Base-by-base conservation (phyloP, 352 stramenopile species). In the Phytophthora sp. region DNA sequence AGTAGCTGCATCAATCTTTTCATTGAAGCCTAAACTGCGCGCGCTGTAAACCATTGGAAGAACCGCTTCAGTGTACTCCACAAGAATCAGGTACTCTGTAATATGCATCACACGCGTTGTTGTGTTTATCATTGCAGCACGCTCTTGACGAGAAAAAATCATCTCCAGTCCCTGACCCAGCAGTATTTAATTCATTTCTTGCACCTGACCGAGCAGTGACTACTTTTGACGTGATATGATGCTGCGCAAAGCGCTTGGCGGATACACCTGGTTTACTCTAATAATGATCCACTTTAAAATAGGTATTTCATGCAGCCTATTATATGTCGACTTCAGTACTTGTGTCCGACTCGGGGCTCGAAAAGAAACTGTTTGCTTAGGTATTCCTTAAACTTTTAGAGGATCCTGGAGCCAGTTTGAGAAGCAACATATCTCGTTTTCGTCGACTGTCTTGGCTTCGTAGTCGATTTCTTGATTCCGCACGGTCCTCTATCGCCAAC, bases 21-120 rank as follows among this genome's bases (percentile, higher is more conserved):
- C n/a, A n/a, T n/a, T n/a, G n/a, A n/a, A n/a, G n/a, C n/a, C n/a
- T n/a, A n/a, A 35, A 32, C 3, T 51, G 27, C 13, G 42, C 46
- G 30, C 46, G 73, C 63, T 34, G 23, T 76, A 76, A 6, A 80
- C 51, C 11, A 58, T 30, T 8, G 72, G 60, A 13, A 80, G 54
- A 11, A 69, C 52, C 3, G 71, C 65, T 28, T 75, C 64, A 4
- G 59, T 66, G 30, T 72, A 77, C 45, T 77, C 72, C n/a, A 69
- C 57, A 15, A 77, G 56, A 12, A 75, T 30, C 21, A 76, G 26
- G 18, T 70, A 81, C 56, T 81, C 68, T 12, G 64, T 65, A 13
- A 67, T 64, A n/a, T 65, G 58, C 3, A 74, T 54, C 13, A 74
- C 61, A 13, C 54, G 53, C 1, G 69, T 45, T 20, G 51, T 72